Evolutionary conservation across 495 filamentous ascomycete species (phyloP), one percentile per base, ranked within the genome.

Genomic region (Penicillium dipodomyicola): DNA sequence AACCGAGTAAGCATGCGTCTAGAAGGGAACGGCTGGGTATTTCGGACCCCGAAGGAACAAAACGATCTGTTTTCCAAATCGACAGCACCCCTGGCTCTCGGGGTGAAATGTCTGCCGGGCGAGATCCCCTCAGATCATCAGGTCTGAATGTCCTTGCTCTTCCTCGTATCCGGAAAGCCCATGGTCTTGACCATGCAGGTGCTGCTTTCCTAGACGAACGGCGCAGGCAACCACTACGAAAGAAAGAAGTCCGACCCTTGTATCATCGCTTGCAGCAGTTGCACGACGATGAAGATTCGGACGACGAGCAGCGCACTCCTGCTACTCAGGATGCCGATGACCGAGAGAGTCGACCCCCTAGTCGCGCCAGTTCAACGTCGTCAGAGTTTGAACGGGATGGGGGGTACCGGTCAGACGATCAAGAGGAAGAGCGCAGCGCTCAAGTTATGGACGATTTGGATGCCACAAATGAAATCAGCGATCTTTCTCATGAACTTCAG

Each of bases 11-110:
- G 47, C 91, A 93, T 70, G 75, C 79, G 30, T 71, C 82, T 14
- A 96, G 88, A 68, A 82, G 92, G 39, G 83, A 87, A 56, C 88
- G 81, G 63, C 74, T 92, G 3, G 90, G 92, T 40, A 86, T 97
- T 60, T 69, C 84, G 10, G 87, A 90, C 62, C 87, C 87, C 2
- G 78, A 80, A 43, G 83, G 82, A 15, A 75, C 75, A 11, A 80
- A 76, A 60, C 72, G 73, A 12, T 72, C 77, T 12, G 58, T 72
- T 22, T 74, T 84, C 52, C 75, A 72, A 41, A 72, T 83, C 51
- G 75, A 87, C 46, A 84, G 79, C 39, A 72, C 87, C 0, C 87
- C 88, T 14, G 87, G 88, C 72, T 87, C 89, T 20, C 80, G 84
- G 57, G 65, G 60, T 25, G 72, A 69, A 40, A 32, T 67, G 15